These are phyloP conservation scores for Blastomyces parvus DNA, from an alignment of 2,329 filamentous ascomycete genomes.

Conservation along the genomic window DNA sequence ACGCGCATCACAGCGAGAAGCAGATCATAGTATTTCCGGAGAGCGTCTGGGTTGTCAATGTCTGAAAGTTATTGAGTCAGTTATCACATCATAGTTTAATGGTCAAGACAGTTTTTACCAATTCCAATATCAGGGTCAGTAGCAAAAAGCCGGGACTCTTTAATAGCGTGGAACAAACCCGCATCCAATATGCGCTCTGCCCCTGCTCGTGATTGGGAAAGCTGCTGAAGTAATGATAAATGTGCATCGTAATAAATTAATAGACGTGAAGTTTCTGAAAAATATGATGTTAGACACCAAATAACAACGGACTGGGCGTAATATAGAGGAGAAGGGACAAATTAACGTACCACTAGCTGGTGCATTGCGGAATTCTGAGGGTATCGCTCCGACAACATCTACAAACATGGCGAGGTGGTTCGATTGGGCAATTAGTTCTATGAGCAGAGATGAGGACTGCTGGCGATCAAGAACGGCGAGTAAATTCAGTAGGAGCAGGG, in stretches of 20 bases:
- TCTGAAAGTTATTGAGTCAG: conserved; percentile 33
- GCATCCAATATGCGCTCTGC: conserved; percentile 81
- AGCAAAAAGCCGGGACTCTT: conserved; percentile 73
- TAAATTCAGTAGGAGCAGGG: conserved; percentile 71
- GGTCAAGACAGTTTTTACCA: conserved; percentile 34
- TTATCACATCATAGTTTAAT: not conserved
- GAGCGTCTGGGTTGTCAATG: conserved; percentile 57
- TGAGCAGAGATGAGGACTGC: conserved; percentile 62
- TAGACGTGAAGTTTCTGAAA: conserved; percentile 44
- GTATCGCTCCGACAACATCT: conserved; percentile 71
- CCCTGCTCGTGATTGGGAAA: conserved; percentile 75
- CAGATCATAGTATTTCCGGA: conserved; percentile 74
- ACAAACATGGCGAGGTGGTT: conserved; percentile 89
- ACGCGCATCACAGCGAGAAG: conserved; percentile 73
- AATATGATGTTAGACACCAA: not conserved
- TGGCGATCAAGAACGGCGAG: conserved; percentile 64
- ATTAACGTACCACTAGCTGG: conserved; percentile 45
- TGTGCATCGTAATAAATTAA: conserved; percentile 61
- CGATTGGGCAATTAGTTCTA: conserved; percentile 69
- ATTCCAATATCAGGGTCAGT: conserved; percentile 89
- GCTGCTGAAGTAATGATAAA: conserved; percentile 69
- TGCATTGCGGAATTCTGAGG: conserved; percentile 58
- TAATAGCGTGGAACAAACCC: conserved; percentile 72
- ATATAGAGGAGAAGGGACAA: conserved; percentile 1
- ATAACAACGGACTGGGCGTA: not conserved